Base-by-base conservation (phyloP, 345 rosid genomes). In the Durio zibethinus region DNA sequence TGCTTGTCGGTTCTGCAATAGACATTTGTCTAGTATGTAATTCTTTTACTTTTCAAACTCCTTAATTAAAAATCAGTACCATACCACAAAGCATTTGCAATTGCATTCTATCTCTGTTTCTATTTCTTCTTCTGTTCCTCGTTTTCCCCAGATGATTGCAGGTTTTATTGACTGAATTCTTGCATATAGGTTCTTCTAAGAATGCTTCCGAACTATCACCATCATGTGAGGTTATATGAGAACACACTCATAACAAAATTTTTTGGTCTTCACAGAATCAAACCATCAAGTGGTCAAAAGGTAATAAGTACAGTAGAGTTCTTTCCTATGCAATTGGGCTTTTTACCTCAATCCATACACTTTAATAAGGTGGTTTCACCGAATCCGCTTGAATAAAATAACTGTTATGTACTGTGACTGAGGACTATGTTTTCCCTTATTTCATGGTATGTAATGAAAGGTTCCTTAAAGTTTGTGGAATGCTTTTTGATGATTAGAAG, bases 221-320 rank as follows among this genome's bases (percentile, higher is more conserved):
- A 91, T 86, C 99, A 96, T 78, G 99, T 96, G 83, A 89, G 86
- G 81, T 82, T 92, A 11, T 90, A 92, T 81, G 98, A 96, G 80
- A 96, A 96, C 81, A 96, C 98, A 0, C 99, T 96, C 81, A 85
- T 96, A 72, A 96, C 99, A 60, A 96, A 96, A 78, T 93, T 96
- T 86, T 96, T 96, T 87, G 99, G 99, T 77, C 97, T 96, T 84
- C 98, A 96, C 87, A 90, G 97, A 89, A 96, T 96, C 83, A 96
- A 92, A 86, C 99, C 99, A 77, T 87, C 97, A 74, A 96, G 99
- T 74, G 94, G 99, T 78, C 98, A 96, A 84, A 96, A 93, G 98
- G 99, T 95, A 70, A 81, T 72, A 52, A 48, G 64, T 71, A 18
- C 16, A 4, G 47, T 66, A 64, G 14, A 64, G 29, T 43, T 68